These are phyloP conservation scores for Gigaspora rosea DNA, from an alignment of 192 early-diverging fungal species.

Conservation along the genomic window DNA sequence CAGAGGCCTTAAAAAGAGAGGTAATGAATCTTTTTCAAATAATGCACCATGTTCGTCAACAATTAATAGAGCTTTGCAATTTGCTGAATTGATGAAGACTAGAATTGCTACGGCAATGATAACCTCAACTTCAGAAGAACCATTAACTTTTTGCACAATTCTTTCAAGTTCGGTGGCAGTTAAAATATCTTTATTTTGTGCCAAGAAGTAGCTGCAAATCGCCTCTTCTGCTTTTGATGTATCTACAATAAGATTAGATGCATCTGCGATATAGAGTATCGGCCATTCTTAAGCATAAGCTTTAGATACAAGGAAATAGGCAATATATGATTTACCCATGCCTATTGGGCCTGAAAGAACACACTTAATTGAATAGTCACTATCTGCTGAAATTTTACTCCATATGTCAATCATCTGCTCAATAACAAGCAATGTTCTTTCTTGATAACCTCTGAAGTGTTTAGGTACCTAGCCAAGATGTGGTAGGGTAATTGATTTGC, in stretches of 20 bases:
- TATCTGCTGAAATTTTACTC: too few relatives aligned
- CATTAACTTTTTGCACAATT: slow-evolving; percentile 22
- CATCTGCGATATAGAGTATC: slow-evolving; percentile 40
- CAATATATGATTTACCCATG: too few relatives aligned
- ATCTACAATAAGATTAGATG: slow-evolving; percentile 17
- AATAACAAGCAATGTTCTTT: too few relatives aligned
- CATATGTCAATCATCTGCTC: too few relatives aligned
- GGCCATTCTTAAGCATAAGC: neutral
- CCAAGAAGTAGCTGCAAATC: slow-evolving; percentile 12
- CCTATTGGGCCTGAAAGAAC: too few relatives aligned
- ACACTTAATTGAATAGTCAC: too few relatives aligned
- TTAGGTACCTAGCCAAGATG: slow-evolving; percentile 17
- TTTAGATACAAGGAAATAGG: too few relatives aligned
- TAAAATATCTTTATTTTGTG: slow-evolving; percentile 32
- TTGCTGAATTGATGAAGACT: neutral
- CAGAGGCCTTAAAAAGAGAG: slow-evolving; percentile 31
- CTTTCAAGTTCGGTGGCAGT: slow-evolving; percentile 32
- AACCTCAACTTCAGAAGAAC: neutral
- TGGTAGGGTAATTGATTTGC: slow-evolving; percentile 17
- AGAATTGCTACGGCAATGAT: slow-evolving; percentile 1
- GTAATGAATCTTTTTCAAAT: slow-evolving; percentile 22
- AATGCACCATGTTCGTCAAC: slow-evolving; percentile 40
- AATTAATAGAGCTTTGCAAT: slow-evolving; percentile 33
- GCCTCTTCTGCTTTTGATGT: neutral
- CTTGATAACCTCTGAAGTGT: too few relatives aligned